Percentiles rank a stretch among this genome's conserved stretches.
phyloP scores from a whole-genome alignment of 345 rosid genomes.

The Odontarrhena argentea region DNA sequence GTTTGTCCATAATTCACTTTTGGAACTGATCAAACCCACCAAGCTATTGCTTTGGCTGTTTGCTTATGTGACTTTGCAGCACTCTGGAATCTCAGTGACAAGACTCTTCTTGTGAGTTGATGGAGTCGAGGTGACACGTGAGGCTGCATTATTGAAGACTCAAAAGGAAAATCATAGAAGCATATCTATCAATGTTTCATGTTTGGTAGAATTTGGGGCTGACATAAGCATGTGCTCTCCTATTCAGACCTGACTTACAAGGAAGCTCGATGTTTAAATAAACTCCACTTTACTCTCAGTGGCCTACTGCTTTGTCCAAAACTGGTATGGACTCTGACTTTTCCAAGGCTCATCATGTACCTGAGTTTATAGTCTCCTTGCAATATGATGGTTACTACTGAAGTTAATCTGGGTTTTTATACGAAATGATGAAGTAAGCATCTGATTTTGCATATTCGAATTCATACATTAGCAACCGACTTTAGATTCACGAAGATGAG shows the following conservation, averaged over 20 bases:
- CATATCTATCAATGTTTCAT: conserved; percentile 32
- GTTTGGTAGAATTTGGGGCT: conserved; percentile 43
- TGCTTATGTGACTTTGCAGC: conserved; percentile 45
- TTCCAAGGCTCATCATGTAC: conserved; percentile 29
- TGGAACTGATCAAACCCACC: conserved; percentile 35
- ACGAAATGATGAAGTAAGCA: conserved; percentile 25
- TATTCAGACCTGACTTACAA: conserved; percentile 30
- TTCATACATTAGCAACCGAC: conserved; percentile 26
- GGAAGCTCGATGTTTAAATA: conserved; percentile 19
- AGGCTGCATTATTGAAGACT: conserved; percentile 37
- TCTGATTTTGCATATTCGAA: conserved; percentile 23
- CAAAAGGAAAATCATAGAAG: conserved; percentile 30
- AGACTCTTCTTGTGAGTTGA: conserved; percentile 39
- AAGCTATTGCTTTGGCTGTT: conserved; percentile 40
- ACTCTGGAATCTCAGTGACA: conserved; percentile 37
- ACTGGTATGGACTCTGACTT: conserved; percentile 35
- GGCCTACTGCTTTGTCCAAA: conserved; percentile 39
- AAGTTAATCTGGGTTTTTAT: conserved; percentile 11
- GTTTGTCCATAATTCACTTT: conserved; percentile 32
- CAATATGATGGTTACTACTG: conserved; percentile 8
- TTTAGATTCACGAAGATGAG: conserved; percentile 7
- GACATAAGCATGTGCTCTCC: conserved; percentile 44
- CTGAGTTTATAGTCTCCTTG: conserved; percentile 12
- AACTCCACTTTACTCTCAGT: conserved; percentile 30
- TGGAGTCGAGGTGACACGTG: conserved; percentile 37